Conservation (phyloP, 2,329 filamentous ascomycete genomes). For the Talaromyces sp. region DNA sequence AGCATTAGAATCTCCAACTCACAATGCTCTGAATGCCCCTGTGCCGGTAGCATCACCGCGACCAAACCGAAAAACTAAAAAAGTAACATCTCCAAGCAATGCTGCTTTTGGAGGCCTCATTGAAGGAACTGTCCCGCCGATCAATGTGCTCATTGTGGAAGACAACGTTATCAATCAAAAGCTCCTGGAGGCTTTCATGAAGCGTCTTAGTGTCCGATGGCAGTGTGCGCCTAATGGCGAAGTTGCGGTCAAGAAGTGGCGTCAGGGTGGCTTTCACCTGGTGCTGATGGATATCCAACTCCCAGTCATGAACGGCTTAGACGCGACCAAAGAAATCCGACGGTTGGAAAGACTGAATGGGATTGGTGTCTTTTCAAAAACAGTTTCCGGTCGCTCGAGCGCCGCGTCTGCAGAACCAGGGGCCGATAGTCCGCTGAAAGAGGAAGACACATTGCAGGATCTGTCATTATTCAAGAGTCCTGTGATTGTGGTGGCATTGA, state of each 20-base stretch:
- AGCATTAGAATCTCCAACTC: constrained; percentile 31
- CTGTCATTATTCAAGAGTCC: constrained; percentile 77
- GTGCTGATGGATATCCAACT: constrained; percentile 99
- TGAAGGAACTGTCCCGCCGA: constrained; percentile 81
- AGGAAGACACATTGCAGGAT: constrained; percentile 33
- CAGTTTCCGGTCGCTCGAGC: constrained; percentile 50
- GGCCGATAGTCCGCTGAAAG: constrained; percentile 21
- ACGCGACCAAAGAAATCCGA: constrained; percentile 91
- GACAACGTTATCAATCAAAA: constrained; percentile 98
- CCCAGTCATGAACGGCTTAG: constrained; percentile 90
- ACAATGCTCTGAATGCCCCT: constrained; percentile 29
- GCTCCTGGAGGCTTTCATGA: constrained; percentile 91
- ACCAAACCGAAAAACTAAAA: constrained; percentile 29
- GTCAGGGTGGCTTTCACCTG: constrained; percentile 84
- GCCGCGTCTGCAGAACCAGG: constrained; percentile 21
- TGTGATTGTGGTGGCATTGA: constrained; percentile 95
- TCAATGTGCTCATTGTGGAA: constrained; percentile 96
- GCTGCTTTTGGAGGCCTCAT: constrained; percentile 57
- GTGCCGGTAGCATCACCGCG: constrained; percentile 46
- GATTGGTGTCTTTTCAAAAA: constrained; percentile 83
- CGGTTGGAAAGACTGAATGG: constrained; percentile 83
- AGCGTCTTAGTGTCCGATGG: constrained; percentile 91
- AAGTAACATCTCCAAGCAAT: constrained; percentile 24
- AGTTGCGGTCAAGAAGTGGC: constrained; percentile 92
- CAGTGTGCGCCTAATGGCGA: constrained; percentile 94